These are phyloP conservation scores for Aureobasidium sp. DNA, from an alignment of 2,329 filamentous ascomycete species.

Conservation along the genomic window DNA sequence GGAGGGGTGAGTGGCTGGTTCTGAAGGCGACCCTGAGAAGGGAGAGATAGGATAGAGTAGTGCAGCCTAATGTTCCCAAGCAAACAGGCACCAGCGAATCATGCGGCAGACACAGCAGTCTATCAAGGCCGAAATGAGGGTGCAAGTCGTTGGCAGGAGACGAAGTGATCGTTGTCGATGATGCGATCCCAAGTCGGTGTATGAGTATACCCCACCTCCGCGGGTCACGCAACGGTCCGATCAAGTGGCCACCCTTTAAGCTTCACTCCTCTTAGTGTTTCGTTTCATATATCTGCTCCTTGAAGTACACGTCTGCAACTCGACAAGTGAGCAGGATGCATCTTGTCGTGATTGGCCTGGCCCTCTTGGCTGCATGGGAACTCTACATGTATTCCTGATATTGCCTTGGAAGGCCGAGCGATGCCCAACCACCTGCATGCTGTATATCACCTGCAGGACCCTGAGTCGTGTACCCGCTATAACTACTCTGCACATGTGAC, in stretches of 20 bases:
- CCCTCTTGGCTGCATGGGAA: background rate
- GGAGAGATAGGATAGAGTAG: background rate
- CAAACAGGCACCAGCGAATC: conserved; percentile 8
- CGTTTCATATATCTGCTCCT: background rate
- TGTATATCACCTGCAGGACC: background rate
- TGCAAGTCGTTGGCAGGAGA: conserved; percentile 4
- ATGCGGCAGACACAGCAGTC: background rate
- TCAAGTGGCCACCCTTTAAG: conserved; percentile 2
- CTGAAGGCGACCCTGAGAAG: background rate
- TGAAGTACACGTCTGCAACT: background rate
- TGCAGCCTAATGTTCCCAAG: background rate
- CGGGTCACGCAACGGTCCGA: conserved; percentile 6
- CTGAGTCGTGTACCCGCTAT: background rate
- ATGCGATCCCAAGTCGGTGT: conserved; percentile 6
- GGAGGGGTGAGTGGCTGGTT: conserved; percentile 6
- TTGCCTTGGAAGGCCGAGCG: background rate
- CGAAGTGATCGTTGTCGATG: background rate
- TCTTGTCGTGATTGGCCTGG: conserved; percentile 1
- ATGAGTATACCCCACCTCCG: background rate
- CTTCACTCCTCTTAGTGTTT: conserved; percentile 1
- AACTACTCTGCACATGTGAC: background rate
- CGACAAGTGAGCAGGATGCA: background rate
- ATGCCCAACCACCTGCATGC: conserved; percentile 6
- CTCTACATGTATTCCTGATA: background rate
- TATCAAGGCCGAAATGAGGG: background rate